These are phyloP conservation scores for Penicillium fimorum DNA, from an alignment of 495 filamentous ascomycete species.

Conservation along the genomic window DNA sequence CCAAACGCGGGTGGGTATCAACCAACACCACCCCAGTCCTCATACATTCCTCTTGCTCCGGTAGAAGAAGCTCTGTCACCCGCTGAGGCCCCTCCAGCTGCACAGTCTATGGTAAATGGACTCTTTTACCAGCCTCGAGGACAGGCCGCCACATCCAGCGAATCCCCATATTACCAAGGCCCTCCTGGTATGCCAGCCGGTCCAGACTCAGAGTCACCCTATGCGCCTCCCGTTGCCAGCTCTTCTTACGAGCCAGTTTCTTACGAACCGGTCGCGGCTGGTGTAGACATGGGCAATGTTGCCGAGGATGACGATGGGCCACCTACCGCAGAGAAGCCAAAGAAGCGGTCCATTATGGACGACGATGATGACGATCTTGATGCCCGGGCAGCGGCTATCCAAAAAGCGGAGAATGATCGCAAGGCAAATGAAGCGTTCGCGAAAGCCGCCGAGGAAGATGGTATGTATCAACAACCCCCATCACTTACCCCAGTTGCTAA, in stretches of 20 bases:
- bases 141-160: conserved; percentile 10
- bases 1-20: conserved; percentile 41
- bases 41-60: conserved; percentile 48
- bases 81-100: conserved; percentile 14
- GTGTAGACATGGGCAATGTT: conserved; percentile 23
- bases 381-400: conserved; percentile 51
- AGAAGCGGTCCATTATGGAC: conserved; percentile 78
- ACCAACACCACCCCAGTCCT: conserved; percentile 49
- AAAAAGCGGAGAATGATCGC: conserved; percentile 51
- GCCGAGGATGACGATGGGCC: conserved; percentile 39
- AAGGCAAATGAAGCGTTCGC: conserved; percentile 74
- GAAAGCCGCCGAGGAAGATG: conserved; percentile 83
- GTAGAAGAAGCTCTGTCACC: conserved; percentile 44
- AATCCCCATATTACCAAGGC: conserved; percentile 28
- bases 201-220: conserved; percentile 13
- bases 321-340: conserved; percentile 54
- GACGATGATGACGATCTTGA: conserved; percentile 61
- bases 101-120: conserved; percentile 28
- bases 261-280: conserved; percentile 41
- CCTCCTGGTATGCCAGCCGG: conserved; percentile 27
- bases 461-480: conserved; percentile 33
- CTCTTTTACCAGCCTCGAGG: conserved; percentile 29
- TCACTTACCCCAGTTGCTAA: conserved; percentile 23
- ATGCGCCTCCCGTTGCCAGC: conserved; percentile 3
- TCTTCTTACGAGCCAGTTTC: conserved; percentile 3